phyloP scores from a whole-genome alignment of 2,329 filamentous ascomycete genomes.

The Coniochaeta prunicola region DNA sequence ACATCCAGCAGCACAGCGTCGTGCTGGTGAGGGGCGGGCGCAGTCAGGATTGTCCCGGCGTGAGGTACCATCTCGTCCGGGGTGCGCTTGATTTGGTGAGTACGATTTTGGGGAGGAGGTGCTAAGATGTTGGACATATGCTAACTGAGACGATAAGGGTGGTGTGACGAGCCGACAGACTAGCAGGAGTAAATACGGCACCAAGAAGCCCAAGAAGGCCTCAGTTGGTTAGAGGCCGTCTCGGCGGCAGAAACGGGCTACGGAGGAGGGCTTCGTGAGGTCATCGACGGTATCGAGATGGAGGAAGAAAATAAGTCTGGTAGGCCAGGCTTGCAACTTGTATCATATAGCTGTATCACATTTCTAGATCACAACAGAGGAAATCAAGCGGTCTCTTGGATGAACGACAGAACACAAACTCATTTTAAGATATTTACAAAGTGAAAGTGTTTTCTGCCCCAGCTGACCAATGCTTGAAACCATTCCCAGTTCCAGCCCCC shows the following conservation, averaged over 20 bases:
- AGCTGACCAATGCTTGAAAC: neutral
- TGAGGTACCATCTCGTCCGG: constrained; percentile 88
- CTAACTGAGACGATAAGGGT: constrained; percentile 48
- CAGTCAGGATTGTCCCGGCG: constrained; percentile 95
- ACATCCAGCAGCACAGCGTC: constrained; percentile 97
- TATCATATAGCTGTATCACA: neutral
- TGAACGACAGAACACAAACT: neutral
- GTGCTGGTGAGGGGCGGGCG: constrained; percentile 91
- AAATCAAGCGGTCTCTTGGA: neutral
- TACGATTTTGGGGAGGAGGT: constrained; percentile 14
- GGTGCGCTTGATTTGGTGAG: constrained; percentile 89
- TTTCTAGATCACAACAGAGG: neutral
- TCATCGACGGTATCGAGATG: neutral
- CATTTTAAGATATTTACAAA: constrained; percentile 4
- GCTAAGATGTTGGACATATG: neutral
- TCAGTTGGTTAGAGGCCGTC: constrained; percentile 33
- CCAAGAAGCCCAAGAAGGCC: constrained; percentile 94
- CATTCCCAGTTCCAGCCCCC: neutral
- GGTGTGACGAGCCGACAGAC: constrained; percentile 81
- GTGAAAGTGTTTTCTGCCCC: neutral
- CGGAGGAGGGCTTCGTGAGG: neutral
- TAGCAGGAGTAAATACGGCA: constrained; percentile 92
- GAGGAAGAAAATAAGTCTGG: neutral
- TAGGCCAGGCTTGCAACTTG: constrained; percentile 7
- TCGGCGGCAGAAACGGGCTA: neutral